A percentile compares a stretch with the other conserved stretches of the same genome.
Conservation (phyloP, 1,284 basidiomycete genomes). For the Naganishia liquefaciens region DNA sequence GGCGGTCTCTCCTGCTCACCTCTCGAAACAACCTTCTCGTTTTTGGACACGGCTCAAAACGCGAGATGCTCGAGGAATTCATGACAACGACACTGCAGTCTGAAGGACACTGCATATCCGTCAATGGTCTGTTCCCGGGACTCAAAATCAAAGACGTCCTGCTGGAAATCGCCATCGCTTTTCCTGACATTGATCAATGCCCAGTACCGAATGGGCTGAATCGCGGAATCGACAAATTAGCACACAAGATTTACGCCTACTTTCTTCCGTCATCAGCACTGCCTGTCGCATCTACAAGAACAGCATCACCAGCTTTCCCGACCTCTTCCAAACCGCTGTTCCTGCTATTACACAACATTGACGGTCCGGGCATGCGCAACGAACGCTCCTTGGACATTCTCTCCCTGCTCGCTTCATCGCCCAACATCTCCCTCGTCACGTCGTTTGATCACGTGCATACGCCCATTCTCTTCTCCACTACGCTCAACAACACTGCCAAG, state of each 20-base stretch:
- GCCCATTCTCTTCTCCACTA: conserved; percentile 66
- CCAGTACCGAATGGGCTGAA: conserved; percentile 31
- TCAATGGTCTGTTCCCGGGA: conserved; percentile 75
- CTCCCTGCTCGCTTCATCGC: conserved; percentile 67
- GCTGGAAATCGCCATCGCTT: conserved; percentile 60
- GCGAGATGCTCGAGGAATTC: conserved; percentile 70
- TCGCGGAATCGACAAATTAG: conserved; percentile 61
- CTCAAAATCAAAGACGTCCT: conserved; percentile 71
- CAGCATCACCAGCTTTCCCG: conserved; percentile 52
- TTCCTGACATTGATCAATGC: conserved; percentile 37
- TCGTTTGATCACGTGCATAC: conserved; percentile 83
- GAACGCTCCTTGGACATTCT: conserved; percentile 62
- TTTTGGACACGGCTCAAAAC: conserved; percentile 85
- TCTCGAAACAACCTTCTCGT: conserved; percentile 78
- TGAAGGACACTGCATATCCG: conserved; percentile 70
- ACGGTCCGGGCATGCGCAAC: conserved; percentile 68
- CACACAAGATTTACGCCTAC: conserved; percentile 65
- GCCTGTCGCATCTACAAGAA: conserved; percentile 31
- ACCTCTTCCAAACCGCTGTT: conserved; percentile 60
- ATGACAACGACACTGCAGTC: conserved; percentile 61
- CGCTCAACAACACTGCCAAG: conserved; percentile 42
- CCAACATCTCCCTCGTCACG: conserved; percentile 73
- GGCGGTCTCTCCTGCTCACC: conserved; percentile 68
- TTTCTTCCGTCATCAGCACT: conserved; percentile 54
- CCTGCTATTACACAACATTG: conserved; percentile 83